Percentiles rank a stretch among this genome's conserved stretches.
These are phyloP conservation scores for Stylosanthes scabra DNA, from an alignment of 331 rosid genomes.

Conservation along the genomic window DNA sequence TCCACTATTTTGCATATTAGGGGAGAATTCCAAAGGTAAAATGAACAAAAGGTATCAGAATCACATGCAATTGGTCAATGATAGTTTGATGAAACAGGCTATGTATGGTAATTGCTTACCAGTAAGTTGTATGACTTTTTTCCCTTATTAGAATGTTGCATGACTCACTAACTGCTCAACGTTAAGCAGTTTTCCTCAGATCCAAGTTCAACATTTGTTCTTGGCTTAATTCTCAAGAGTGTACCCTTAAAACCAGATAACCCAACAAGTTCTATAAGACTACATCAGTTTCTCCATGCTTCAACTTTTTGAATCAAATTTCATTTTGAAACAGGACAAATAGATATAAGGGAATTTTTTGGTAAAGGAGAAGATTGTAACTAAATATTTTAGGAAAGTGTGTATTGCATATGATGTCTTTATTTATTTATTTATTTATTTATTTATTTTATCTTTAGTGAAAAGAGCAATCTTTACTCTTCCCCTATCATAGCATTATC, in stretches of 20 bases:
- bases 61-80: neutral
- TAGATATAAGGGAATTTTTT: too few relatives aligned
- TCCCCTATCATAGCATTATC: too few relatives aligned
- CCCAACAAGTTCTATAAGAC: neutral
- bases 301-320: neutral
- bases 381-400: too few relatives aligned
- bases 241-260: neutral
- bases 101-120: neutral
- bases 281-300: slow-evolving; percentile 4
- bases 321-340: neutral
- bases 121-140: neutral
- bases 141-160: too few relatives aligned
- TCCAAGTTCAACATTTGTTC: neutral
- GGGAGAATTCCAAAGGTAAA: slow-evolving; percentile 4
- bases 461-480: too few relatives aligned
- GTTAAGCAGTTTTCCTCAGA: neutral
- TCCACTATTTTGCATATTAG: neutral
- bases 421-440: too few relatives aligned
- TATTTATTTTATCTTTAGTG: too few relatives aligned
- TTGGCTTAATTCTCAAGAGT: neutral
- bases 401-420: too few relatives aligned
- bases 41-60: neutral
- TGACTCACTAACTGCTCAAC: neutral
- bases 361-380: too few relatives aligned
- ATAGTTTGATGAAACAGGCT: neutral